A percentile compares a stretch with the other conserved stretches of the same genome.
Conservation (phyloP, 257 asterid genomes). For the Ilex aquifolium region DNA sequence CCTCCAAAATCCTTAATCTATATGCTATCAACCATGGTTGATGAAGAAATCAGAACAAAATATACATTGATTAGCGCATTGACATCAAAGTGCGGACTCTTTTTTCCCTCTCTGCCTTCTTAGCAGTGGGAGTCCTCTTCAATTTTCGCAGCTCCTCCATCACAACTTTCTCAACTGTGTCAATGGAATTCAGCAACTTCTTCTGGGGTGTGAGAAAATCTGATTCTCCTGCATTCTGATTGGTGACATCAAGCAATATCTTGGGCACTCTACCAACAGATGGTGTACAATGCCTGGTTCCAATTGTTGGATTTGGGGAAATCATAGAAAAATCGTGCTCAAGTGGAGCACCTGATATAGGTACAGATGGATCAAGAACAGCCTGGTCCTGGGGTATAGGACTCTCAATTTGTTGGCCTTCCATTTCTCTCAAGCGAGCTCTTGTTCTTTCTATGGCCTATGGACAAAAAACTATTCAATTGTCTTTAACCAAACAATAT, state of each 20-base stretch:
- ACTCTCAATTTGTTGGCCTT: neutral
- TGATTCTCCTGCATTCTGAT: conserved; percentile 34
- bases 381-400: neutral
- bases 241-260: conserved; percentile 59
- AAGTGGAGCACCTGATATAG: conserved; percentile 53
- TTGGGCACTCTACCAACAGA: conserved; percentile 58
- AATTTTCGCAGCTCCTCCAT: conserved; percentile 59
- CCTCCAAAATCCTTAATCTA: conserved; percentile 14
- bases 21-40: conserved; percentile 58
- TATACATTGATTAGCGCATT: conserved; percentile 39
- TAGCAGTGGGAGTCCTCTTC: conserved; percentile 65
- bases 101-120: conserved; percentile 54
- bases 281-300: conserved; percentile 24
- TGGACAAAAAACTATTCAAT: neutral
- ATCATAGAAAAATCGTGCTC: conserved; percentile 40
- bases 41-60: conserved; percentile 8
- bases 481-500: neutral
- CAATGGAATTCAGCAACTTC: conserved; percentile 67
- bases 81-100: conserved; percentile 64
- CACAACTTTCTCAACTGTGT: conserved; percentile 61
- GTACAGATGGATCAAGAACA: conserved; percentile 30
- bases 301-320: conserved; percentile 39
- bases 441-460: conserved; percentile 1
- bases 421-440: neutral
- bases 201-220: conserved; percentile 56